Evolutionary conservation across 2,329 filamentous ascomycete genomes (phyloP), one percentile per base, ranked within the genome.

Genomic region (Thermothelomyces thermophilus): DNA sequence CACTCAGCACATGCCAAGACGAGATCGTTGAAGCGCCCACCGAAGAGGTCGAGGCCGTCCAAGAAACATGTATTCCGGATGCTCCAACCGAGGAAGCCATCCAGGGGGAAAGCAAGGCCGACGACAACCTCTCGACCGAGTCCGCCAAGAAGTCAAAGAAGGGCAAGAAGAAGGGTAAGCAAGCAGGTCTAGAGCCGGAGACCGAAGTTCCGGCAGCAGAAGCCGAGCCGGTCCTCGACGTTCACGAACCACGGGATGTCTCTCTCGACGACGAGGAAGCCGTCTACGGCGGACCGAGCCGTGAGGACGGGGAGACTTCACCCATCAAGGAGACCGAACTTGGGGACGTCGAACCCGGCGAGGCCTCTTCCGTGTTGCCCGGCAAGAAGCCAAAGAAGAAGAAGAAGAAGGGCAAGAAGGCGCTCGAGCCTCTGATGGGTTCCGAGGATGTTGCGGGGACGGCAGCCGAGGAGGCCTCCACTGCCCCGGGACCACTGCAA

Each of bases 131-230:
- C 13, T 26, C 4, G 17, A 31, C 13, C 10, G 46, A 48, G 17
- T 52, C 50, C 5, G 58, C 56, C 26, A 65, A 64, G 52, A 69
- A 67, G 51, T 60, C 62, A 41, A 69, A 69, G 42, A 62, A 67
- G 55, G 63, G 60, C 48, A 39, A 46, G 33, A 44, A 52, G 42
- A 61, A 62, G 52, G 54, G 56, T 53, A 51, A 49, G 30, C 33
- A 46, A 35, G 30, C 26, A 8, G 39, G 30, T 24, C 16, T 35
- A 9, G 39, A 48, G 11, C 16, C 37, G 9, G 34, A 37, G 24
- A n/a, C 20, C n/a, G 49, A 40, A 8, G 22, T 37, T 3, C 33
- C 46, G 1, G 37, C 37, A 1, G 20, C 44, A 5, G 19, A 41
- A n/a, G n/a, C 41, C 5, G 44, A 48, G 24, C 20, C 41, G 26